These are phyloP conservation scores for Mortierella antarctica DNA, from an alignment of 192 early-diverging fungal species.

Conservation along the genomic window DNA sequence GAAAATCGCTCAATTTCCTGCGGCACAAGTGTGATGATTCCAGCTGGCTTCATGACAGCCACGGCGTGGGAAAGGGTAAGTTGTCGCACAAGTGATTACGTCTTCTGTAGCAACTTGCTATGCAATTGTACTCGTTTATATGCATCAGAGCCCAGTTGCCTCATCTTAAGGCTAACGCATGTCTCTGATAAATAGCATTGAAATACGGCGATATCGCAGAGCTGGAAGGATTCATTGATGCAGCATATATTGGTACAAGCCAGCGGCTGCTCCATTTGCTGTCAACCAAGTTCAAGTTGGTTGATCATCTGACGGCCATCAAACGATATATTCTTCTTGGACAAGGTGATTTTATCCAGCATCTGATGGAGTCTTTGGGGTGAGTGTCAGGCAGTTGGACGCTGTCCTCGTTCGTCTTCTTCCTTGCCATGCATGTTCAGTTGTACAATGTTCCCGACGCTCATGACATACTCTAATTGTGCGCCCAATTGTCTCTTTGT, in stretches of 20 bases:
- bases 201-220: constrained; percentile 74
- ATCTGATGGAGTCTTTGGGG: constrained; percentile 87
- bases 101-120: neutral
- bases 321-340: constrained; percentile 91
- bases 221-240: constrained; percentile 81
- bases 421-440: neutral
- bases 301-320: constrained; percentile 87
- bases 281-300: constrained; percentile 81
- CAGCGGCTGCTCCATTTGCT: constrained; percentile 82
- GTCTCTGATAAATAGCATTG: constrained; percentile 45
- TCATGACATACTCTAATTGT: neutral
- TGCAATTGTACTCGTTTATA: neutral
- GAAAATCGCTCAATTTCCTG: constrained; percentile 57
- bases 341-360: constrained; percentile 95
- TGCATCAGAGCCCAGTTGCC: neutral
- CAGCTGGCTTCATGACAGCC: constrained; percentile 60
- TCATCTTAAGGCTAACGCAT: constrained; percentile 1
- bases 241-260: constrained; percentile 77
- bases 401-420: neutral
- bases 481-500: neutral
- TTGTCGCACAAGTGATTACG: neutral
- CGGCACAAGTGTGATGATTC: constrained; percentile 66
- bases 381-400: constrained; percentile 36
- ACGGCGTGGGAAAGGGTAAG: constrained; percentile 54
- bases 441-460: neutral